Conservation (phyloP, 148 eudicot species). For the Rhododendron ferrugineum region DNA sequence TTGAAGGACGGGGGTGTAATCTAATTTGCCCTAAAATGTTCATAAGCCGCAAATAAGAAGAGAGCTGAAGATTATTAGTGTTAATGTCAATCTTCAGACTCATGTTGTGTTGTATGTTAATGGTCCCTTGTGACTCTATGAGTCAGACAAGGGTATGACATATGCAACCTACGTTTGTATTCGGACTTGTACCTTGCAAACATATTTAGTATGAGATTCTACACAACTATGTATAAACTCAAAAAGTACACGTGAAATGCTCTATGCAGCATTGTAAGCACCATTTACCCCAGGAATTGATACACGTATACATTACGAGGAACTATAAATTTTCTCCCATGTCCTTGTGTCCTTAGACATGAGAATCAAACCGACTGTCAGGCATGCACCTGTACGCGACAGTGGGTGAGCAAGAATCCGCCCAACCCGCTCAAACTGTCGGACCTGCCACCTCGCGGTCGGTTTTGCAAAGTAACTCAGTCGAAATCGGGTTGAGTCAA, state of each 20-base stretch:
- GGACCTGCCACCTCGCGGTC: neutral
- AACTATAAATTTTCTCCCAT: neutral
- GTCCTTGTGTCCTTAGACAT: neutral
- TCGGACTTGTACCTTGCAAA: neutral
- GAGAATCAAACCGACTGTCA: neutral
- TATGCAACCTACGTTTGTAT: neutral
- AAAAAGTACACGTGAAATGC: neutral
- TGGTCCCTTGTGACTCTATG: neutral
- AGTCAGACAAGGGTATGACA: neutral
- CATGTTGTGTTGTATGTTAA: neutral
- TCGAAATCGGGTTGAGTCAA: neutral
- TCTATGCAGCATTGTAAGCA: neutral
- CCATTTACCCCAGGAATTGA: neutral
- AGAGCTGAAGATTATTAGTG: neutral
- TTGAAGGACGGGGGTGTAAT: neutral
- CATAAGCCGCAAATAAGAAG: no score
- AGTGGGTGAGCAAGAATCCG: neutral
- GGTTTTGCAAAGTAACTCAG: neutral
- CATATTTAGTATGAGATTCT: neutral
- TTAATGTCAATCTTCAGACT: neutral
- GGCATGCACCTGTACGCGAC: neutral
- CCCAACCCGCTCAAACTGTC: neutral
- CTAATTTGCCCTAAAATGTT: neutral
- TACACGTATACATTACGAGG: neutral
- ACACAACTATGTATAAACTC: neutral